Conservation (phyloP, 2,329 filamentous ascomycete species). For the Ophiostoma himal-ulmi region DNA sequence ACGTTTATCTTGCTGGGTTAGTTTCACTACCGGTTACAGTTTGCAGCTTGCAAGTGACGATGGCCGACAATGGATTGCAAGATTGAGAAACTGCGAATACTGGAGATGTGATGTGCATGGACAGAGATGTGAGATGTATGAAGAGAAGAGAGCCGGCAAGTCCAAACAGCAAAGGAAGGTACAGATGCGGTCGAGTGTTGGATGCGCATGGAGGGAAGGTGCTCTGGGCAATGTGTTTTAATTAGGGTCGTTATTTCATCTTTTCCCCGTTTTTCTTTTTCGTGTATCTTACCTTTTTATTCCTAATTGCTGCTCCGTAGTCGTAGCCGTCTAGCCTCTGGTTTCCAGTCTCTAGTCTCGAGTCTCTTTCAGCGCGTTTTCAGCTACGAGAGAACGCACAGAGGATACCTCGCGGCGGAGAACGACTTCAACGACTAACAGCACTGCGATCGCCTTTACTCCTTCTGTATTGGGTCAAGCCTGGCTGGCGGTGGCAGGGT, state of each 20-base stretch:
- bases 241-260: slow-evolving; percentile 10
- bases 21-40: too few species aligned
- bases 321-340: neutral
- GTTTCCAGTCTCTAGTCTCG: neutral
- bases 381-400: neutral
- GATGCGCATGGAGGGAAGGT: neutral
- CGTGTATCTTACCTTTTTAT: slow-evolving; percentile 9
- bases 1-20: too few species aligned
- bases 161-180: neutral
- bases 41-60: too few species aligned
- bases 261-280: slow-evolving; percentile 8
- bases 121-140: neutral
- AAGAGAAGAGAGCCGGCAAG: neutral
- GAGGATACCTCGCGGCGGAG: too few species aligned
- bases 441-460: neutral
- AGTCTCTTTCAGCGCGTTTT: neutral
- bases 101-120: neutral
- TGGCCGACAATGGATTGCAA: too few species aligned
- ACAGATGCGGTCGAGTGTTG: neutral
- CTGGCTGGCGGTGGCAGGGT: neutral
- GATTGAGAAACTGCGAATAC: too few species aligned
- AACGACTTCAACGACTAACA: neutral
- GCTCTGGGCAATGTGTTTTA: slow-evolving; percentile 7
- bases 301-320: neutral
- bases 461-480: neutral